Percentiles rank a stretch among this genome's conserved stretches.
phyloP scores from a whole-genome alignment of 106 monocot species.

The Acorus gramineus region DNA sequence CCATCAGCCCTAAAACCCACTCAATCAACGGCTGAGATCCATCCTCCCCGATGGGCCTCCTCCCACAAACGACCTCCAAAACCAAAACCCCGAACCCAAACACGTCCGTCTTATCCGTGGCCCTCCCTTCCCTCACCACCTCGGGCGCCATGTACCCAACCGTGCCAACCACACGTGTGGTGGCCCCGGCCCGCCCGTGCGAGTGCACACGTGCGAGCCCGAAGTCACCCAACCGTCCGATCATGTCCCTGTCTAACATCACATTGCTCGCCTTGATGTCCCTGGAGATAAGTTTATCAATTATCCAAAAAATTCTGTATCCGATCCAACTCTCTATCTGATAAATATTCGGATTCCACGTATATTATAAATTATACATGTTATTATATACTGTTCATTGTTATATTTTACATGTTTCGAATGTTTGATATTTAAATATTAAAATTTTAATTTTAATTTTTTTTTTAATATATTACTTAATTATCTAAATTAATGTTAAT shows the following conservation, averaged over 20 bases:
- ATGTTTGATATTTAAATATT: too few species aligned
- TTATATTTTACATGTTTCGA: too few species aligned
- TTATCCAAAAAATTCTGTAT: too few species aligned
- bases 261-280: slow-evolving; percentile 33
- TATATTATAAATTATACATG: too few species aligned
- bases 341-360: too few species aligned
- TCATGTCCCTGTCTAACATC: slow-evolving; percentile 15
- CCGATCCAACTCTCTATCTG: too few species aligned
- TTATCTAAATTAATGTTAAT: too few species aligned
- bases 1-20: too few species aligned
- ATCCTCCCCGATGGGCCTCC: not conserved
- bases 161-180: slow-evolving; percentile 16
- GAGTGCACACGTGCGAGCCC: slow-evolving; percentile 17
- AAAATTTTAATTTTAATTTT: too few species aligned
- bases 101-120: slow-evolving; percentile 16
- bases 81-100: slow-evolving; percentile 17
- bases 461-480: too few species aligned
- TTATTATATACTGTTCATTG: too few species aligned
- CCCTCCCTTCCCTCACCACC: slow-evolving; percentile 9
- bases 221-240: slow-evolving; percentile 24
- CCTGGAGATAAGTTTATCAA: not conserved
- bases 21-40: too few species aligned
- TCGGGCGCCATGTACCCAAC: not conserved
- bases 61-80: slow-evolving; percentile 11
- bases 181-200: slow-evolving; percentile 8